Base-by-base conservation (phyloP, 1,284 basidiomycete species). In the Trametes pubescens region DNA sequence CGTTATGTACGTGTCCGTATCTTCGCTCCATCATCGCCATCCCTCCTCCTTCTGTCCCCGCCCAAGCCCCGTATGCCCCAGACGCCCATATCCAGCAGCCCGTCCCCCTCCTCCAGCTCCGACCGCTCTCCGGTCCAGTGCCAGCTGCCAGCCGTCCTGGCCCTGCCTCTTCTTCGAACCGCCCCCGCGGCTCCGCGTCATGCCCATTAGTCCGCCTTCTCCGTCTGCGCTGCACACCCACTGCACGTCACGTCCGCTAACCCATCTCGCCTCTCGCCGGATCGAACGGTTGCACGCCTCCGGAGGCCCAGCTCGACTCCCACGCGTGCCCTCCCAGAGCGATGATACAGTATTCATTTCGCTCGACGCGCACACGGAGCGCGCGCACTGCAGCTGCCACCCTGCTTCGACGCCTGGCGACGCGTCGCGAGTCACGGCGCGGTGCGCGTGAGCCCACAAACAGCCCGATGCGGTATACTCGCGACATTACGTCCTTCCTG, bases 1-100 rank as follows among this genome's bases (percentile, higher is more conserved):
- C 69, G 65, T 69, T 71, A 59, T 66, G 64, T 61, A 40, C 61
- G 48, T 46, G 57, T 59, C 46, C 48, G 53, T 43, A 37, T 51
- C 55, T 53, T 56, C 61, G 61, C 58, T 22, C 43, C 62, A 37
- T 48, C 49, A 9, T 52, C 49, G 35, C 43, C 48, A n/a, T 24
- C 49, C 49, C 53, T 51, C 38, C 10, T 2, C 55, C 46, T 34
- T 55, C 64, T 51, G 10, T 24, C 37, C 48, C 47, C 60, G 49
- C 53, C 53, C 52, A 52, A 54, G 35, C 51, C 35, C 47, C 53
- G 44, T n/a, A 21, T 21, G 6, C 44, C 29, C 47, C 54, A 32
- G 34, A 43, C 14, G 51, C 43, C 21, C 37, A 35, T 21, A 29
- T 18, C 44, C 1, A 16, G 40, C 14, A 43, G 16, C 22, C 13